These are phyloP conservation scores for Verticillium alfalfae DNA, from an alignment of 2,329 filamentous ascomycete genomes.

Conservation along the genomic window DNA sequence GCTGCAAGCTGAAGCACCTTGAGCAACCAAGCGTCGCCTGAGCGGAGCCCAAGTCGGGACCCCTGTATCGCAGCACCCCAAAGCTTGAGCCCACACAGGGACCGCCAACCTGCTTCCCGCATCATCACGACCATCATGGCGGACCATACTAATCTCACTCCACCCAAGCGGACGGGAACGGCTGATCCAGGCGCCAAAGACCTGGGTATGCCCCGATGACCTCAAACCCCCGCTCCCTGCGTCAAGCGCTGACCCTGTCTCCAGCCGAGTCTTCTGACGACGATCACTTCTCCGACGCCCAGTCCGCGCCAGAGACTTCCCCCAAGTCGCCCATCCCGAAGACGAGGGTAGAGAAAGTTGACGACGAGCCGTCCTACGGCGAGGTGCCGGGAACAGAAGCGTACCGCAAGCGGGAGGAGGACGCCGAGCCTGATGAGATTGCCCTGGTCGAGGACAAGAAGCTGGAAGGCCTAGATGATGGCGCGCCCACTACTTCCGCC, in stretches of 20 bases:
- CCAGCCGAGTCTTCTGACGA: slow-evolving; percentile 53
- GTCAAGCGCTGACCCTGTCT: not conserved
- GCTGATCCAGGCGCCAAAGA: slow-evolving; percentile 56
- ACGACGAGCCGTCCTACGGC: slow-evolving; percentile 52
- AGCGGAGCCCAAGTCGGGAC: not conserved
- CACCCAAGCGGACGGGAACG: slow-evolving; percentile 32
- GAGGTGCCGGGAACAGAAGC: slow-evolving; percentile 58
- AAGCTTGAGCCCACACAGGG: not conserved
- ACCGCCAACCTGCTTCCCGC: not conserved
- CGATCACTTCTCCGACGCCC: slow-evolving; percentile 65
- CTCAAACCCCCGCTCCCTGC: not conserved
- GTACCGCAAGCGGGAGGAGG: slow-evolving; percentile 47
- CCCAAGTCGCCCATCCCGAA: slow-evolving; percentile 49
- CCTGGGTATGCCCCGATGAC: slow-evolving; percentile 34
- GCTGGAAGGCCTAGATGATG: slow-evolving; percentile 14
- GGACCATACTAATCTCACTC: slow-evolving; percentile 30
- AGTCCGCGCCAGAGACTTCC: slow-evolving; percentile 42
- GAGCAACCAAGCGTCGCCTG: not conserved
- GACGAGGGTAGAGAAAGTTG: slow-evolving; percentile 53
- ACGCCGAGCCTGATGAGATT: slow-evolving; percentile 58
- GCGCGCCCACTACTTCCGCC: slow-evolving; percentile 12
- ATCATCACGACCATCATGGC: slow-evolving; percentile 16
- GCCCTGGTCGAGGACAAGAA: slow-evolving; percentile 31
- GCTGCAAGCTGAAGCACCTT: not conserved
- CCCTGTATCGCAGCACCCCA: not conserved